Conservation (phyloP, 139 green algal species). For the Axilococcus clingmanii region DNA sequence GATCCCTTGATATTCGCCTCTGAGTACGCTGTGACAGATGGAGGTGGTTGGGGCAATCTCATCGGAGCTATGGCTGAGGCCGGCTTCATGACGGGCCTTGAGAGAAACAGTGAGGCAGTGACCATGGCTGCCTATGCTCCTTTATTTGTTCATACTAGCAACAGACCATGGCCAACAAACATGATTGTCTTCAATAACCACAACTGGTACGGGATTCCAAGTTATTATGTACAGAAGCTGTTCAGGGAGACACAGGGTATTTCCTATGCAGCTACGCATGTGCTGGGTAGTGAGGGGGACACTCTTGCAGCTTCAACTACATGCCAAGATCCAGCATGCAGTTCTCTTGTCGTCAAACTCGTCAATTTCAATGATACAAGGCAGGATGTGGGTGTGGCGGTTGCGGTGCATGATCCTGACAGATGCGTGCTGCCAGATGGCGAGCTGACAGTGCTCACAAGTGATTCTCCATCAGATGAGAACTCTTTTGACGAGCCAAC, state of each 20-base stretch:
- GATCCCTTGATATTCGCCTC: background rate
- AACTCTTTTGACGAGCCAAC: constrained; percentile 26
- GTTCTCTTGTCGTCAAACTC: constrained; percentile 29
- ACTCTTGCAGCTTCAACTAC: constrained; percentile 24
- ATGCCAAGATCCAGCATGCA: constrained; percentile 32
- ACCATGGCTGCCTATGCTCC: constrained; percentile 54
- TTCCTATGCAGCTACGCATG: constrained; percentile 5
- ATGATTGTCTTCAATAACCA: constrained; percentile 46
- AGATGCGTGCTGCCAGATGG: background rate
- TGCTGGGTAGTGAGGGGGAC: constrained; percentile 7
- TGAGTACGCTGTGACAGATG: constrained; percentile 6
- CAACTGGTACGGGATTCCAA: constrained; percentile 34
- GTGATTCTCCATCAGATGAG: background rate
- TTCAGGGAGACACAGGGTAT: constrained; percentile 30
- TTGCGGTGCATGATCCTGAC: background rate
- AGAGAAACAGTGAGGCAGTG: constrained; percentile 46
- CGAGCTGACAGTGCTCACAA: constrained; percentile 6
- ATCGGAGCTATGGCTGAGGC: constrained; percentile 48
- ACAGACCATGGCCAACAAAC: constrained; percentile 36
- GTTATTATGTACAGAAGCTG: constrained; percentile 47
- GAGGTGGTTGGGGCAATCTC: constrained; percentile 1
- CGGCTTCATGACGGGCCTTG: constrained; percentile 60
- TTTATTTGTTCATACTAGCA: constrained; percentile 44
- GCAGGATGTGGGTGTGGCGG: background rate
- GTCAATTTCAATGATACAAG: constrained; percentile 23